A percentile compares a stretch with the other conserved stretches of the same genome.
These are phyloP conservation scores for Umbelopsis sp. DNA, from an alignment of 371 early-diverging fungal genomes.

Conservation along the genomic window DNA sequence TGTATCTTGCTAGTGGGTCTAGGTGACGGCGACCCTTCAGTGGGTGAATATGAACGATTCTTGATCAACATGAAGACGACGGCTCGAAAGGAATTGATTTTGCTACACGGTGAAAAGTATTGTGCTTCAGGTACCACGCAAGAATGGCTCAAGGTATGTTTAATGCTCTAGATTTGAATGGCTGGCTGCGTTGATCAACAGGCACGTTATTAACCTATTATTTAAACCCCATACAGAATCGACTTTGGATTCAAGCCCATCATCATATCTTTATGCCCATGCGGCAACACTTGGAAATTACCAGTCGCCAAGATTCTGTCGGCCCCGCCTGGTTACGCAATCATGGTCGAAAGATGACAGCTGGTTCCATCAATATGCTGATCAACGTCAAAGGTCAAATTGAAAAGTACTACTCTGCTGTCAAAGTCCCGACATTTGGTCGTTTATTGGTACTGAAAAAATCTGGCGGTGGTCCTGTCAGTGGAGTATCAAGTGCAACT, in stretches of 20 bases:
- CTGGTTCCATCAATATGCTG: conserved; percentile 53
- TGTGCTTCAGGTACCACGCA: conserved; percentile 86
- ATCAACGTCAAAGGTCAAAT: conserved; percentile 71
- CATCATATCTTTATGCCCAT: conserved; percentile 94
- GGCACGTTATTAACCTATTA: too few species aligned
- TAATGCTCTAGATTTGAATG: too few species aligned
- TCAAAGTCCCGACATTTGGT: conserved; percentile 37
- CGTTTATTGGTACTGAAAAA: conserved; percentile 42
- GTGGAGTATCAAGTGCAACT: conserved; percentile 32
- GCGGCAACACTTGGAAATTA: conserved; percentile 37
- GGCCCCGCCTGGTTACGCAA: conserved; percentile 59
- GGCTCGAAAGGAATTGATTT: conserved; percentile 93
- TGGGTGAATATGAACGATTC: conserved; percentile 92
- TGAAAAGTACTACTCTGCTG: conserved; percentile 64
- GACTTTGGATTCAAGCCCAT: conserved; percentile 95
- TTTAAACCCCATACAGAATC: conserved; percentile 36
- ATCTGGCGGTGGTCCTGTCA: conserved; percentile 25
- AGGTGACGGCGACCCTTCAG: conserved; percentile 85
- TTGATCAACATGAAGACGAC: conserved; percentile 94
- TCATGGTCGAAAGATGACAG: conserved; percentile 61
- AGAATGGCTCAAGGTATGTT: conserved; percentile 80
- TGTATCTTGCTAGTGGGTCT: conserved; percentile 92
- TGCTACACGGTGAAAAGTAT: conserved; percentile 81
- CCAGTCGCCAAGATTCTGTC: conserved; percentile 28
- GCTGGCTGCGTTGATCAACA: background rate